A percentile compares a stretch with the other conserved stretches of the same genome.
Evolutionary conservation across 192 early-diverging fungal genomes (phyloP).

Genomic region (Dissophora ornata): DNA sequence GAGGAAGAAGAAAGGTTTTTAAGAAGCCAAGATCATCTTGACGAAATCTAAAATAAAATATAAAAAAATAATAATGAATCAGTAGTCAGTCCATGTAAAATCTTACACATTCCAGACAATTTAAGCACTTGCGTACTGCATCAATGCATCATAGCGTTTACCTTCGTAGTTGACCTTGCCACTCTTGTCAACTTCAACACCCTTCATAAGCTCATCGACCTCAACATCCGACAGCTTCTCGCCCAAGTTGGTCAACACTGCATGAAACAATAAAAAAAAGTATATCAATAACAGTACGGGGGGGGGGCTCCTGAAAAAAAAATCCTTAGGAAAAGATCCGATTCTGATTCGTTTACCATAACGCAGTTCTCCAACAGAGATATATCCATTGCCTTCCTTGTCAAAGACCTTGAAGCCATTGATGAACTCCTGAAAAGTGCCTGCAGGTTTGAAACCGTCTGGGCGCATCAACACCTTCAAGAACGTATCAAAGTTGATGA

Average conservation of each 20-base stretch:
- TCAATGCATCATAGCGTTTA: no score
- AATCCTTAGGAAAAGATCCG: no score
- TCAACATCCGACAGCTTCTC: conserved; percentile 82
- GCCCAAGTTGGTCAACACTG: conserved; percentile 84
- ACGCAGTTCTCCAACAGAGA: conserved; percentile 80
- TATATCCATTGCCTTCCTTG: conserved; percentile 81
- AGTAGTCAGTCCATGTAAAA: no score
- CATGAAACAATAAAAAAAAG: not conserved
- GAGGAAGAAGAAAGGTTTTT: not conserved
- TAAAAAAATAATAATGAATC: not conserved
- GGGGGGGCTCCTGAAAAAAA: no score
- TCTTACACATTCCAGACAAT: no score
- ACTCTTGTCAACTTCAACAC: conserved; percentile 77
- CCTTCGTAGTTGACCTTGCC: conserved; percentile 87
- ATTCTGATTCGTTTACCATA: conserved; percentile 65
- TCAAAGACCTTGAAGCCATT: conserved; percentile 92
- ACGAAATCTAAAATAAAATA: conserved; percentile 23
- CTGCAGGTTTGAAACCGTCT: conserved; percentile 76
- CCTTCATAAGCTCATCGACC: conserved; percentile 84
- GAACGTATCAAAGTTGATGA: conserved; percentile 76
- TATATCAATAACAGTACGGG: no score
- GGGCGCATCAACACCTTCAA: conserved; percentile 77
- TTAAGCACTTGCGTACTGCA: no score
- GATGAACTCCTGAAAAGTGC: conserved; percentile 81
- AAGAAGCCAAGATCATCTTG: conserved; percentile 32